Evolutionary conservation across 768 basidiomycete species (phyloP).

Genomic region (Rubroboletus pulcherrimus): DNA sequence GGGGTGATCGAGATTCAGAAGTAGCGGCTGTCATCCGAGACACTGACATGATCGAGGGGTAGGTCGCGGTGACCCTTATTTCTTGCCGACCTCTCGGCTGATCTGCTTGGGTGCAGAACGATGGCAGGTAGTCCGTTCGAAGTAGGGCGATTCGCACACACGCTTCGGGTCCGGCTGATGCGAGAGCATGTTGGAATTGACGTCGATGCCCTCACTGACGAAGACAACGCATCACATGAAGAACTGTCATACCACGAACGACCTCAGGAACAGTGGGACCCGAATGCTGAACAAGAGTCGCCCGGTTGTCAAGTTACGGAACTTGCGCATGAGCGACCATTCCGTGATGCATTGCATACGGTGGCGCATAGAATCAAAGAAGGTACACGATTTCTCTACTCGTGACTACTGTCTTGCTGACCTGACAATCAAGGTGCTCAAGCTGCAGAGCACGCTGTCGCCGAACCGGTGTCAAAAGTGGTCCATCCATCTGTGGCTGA

Average conservation of each 20-base stretch:
- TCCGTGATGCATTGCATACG: constrained; percentile 34
- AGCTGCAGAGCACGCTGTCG: constrained; percentile 36
- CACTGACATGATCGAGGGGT: constrained; percentile 96
- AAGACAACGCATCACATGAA: constrained; percentile 56
- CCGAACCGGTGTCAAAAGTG: constrained; percentile 34
- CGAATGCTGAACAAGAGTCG: constrained; percentile 60
- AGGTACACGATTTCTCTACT: constrained; percentile 38
- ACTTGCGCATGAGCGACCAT: constrained; percentile 35
- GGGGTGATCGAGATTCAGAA: constrained; percentile 97
- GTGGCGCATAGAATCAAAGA: constrained; percentile 41
- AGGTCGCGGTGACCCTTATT: constrained; percentile 20
- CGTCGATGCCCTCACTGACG: constrained; percentile 82
- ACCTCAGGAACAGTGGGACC: constrained; percentile 67
- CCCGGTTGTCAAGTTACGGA: constrained; percentile 42
- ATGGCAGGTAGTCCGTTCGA: constrained; percentile 95
- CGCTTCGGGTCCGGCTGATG: constrained; percentile 91
- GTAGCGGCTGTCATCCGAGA: constrained; percentile 90
- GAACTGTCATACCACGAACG: constrained; percentile 44
- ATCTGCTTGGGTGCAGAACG: constrained; percentile 43
- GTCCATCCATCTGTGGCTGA: constrained; percentile 32
- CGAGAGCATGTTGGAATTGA: constrained; percentile 94
- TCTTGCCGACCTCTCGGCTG: not conserved
- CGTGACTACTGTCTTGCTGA: not conserved
- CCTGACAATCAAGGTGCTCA: constrained; percentile 36
- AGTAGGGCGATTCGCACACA: constrained; percentile 96